These are phyloP conservation scores for Ophiostoma montium DNA, from an alignment of 2,329 filamentous ascomycete species.

Conservation along the genomic window DNA sequence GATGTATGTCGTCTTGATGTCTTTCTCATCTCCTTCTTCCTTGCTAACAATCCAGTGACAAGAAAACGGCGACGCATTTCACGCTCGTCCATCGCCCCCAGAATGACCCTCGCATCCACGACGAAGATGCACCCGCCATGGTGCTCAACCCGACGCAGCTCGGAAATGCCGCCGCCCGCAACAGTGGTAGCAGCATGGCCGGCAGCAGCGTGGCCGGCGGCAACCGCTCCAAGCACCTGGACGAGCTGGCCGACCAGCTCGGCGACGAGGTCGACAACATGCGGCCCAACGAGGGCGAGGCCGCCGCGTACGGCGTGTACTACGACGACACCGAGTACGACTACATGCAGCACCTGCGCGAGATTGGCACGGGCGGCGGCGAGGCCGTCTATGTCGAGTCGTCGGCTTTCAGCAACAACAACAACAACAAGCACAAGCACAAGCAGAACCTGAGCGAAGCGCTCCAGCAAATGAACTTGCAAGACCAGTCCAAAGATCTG, in stretches of 20 bases:
- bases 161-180: constrained; percentile 23
- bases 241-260: constrained; percentile 65
- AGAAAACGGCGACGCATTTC: constrained; percentile 87
- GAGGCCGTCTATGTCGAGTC: constrained; percentile 74
- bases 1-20: constrained; percentile 23
- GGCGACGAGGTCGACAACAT: constrained; percentile 51
- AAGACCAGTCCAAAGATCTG: constrained; percentile 40
- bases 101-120: constrained; percentile 94
- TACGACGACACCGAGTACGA: constrained; percentile 94
- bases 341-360: constrained; percentile 98
- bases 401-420: constrained; percentile 43
- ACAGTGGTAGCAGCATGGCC: constrained; percentile 1
- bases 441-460: constrained; percentile 76
- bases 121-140: constrained; percentile 76
- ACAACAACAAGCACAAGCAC: constrained; percentile 59
- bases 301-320: constrained; percentile 84
- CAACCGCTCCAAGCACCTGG: constrained; percentile 48
- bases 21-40: neutral
- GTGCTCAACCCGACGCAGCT: constrained; percentile 59
- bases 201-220: neutral
- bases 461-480: constrained; percentile 46
- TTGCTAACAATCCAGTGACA: constrained; percentile 37
- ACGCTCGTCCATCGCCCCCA: constrained; percentile 90
- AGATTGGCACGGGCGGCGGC: constrained; percentile 60
- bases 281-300: constrained; percentile 86